Evolutionary conservation across 2,329 filamentous ascomycete genomes (phyloP), one percentile per base, ranked within the genome.

Genomic region (Ophiostoma triangulosporum): DNA sequence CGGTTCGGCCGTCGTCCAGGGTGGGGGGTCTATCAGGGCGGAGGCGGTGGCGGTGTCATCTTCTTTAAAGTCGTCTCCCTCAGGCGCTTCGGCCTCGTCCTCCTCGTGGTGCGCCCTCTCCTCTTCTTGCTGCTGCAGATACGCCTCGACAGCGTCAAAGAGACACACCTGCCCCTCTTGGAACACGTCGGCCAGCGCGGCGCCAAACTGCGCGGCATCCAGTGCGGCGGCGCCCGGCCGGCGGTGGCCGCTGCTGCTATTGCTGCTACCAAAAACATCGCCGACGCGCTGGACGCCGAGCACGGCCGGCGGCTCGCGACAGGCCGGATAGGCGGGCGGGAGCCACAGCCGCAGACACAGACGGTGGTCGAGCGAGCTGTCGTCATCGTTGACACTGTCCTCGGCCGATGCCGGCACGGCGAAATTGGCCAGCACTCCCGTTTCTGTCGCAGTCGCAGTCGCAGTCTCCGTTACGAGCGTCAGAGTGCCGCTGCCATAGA

Each of bases 61-160:
- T 8, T 24, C 9, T 12, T 4, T 3, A n/a, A n/a, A n/a, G 11
- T 32, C 17, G 9, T 32, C 24, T 3, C 4, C 45, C 15, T 48
- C n/a, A 2, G 8, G 8, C 17, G 9, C n/a, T 3, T 46, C 43
- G 29, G 63, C 31, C 66, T 56, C 56, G 2, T 52, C 59, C 1
- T 51, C 52, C 6, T 56, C 55, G 7, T 57, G 62, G 17, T 55
- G 57, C 50, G 58, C 56, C 26, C 55, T 52, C 45, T 60, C 54
- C 48, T 62, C 60, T 3, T 54, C 57, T 17, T 59, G 50, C 8
- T 56, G 60, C 7, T 60, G 60, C 24, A 70, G 74, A 59, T 85
- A 70, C 62, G 86, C 84, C 62, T 95, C 90, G 35, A 96, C 76
- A n/a, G 94, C 76, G 64, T 96, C 91, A 62, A 90, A 98, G 3